These are phyloP conservation scores for Plasmopara halstedii DNA, from an alignment of 352 stramenopile species.

Conservation along the genomic window DNA sequence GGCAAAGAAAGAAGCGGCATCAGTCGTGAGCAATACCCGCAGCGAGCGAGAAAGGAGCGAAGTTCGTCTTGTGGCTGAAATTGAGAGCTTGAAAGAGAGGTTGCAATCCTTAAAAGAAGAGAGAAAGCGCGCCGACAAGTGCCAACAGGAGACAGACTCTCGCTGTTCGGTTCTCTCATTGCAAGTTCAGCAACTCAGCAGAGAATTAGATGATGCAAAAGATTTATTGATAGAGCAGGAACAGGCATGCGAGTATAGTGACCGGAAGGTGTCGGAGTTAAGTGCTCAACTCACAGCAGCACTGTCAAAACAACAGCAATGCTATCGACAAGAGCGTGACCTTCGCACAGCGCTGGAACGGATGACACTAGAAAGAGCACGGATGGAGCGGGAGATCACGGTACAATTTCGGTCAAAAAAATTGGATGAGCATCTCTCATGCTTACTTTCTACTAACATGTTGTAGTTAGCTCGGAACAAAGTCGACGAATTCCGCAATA, in stretches of 20 bases:
- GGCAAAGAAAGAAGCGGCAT: conserved; percentile 32
- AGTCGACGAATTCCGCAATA: conserved; percentile 47
- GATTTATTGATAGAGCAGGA: conserved; percentile 53
- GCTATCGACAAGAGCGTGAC: conserved; percentile 64
- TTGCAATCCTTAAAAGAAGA: conserved; percentile 57
- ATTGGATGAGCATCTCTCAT: not conserved
- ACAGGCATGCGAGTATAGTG: conserved; percentile 54
- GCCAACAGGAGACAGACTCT: conserved; percentile 42
- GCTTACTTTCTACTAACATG: not conserved
- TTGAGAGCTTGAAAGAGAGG: conserved; percentile 51
- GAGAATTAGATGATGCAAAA: conserved; percentile 48
- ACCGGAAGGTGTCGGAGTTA: conserved; percentile 59
- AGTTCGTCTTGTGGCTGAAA: conserved; percentile 44
- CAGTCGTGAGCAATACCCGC: conserved; percentile 24
- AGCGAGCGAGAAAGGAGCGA: conserved; percentile 47
- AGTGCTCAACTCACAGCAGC: conserved; percentile 58
- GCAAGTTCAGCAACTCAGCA: conserved; percentile 46
- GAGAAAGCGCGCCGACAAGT: conserved; percentile 36
- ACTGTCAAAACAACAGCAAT: conserved; percentile 67
- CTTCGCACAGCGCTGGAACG: conserved; percentile 48
- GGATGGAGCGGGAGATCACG: conserved; percentile 52
- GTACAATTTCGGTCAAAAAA: conserved; percentile 13
- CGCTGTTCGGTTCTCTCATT: conserved; percentile 32
- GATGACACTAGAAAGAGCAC: conserved; percentile 51
- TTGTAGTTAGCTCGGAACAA: conserved; percentile 41